Base-by-base conservation (phyloP, 1,139 yeast species). In the Saccharomyces pastorianus region DNA sequence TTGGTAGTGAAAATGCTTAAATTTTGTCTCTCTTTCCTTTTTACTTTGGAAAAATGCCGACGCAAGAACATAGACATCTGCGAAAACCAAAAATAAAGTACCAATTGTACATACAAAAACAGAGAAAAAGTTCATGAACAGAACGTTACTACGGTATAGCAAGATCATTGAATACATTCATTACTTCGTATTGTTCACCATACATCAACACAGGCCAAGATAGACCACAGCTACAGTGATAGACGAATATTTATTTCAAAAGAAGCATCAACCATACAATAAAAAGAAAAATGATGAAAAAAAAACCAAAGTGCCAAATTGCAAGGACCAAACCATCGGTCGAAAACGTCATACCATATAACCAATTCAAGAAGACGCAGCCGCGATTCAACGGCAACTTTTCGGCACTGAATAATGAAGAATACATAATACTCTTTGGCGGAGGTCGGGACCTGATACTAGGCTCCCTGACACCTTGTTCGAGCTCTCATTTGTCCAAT, bases 391-490 rank as follows among this genome's bases (percentile, higher is more conserved):
- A 53, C 56, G 67, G 64, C 52, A 61, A 48, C 47, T 49, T 56
- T 11, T 60, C 61, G n/a, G 47, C 55, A 13, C 55, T 56, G 44
- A 53, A 56, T 53, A 23, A 55, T 50, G 50, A 50, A 17, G 49
- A 34, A 23, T 51, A 51, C 42, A 58, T 27, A 47, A 60, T 74
- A 1, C 58, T 74, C 14, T 70, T 69, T 51, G 77, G 76, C 5
- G 78, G 77, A 6, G 77, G 77, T 1, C 61, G 77, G 41, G 67
- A 71, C 28, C 65, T 71, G 48, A 52, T 60, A 11, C 53, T 71
- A 26, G 58, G 62, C 51, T 58, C 34, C 47, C 65, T 27, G 58
- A 53, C 48, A 42, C 54, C 11, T 58, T 59, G 44, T 20, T 17
- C 26, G 7, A 38, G 44, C 11, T 9, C 44, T 20, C 44, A 38